A percentile compares a stretch with the other conserved stretches of the same genome.
Evolutionary conservation across 768 basidiomycete species (phyloP).

Genomic region (Lactarius hengduanensis): DNA sequence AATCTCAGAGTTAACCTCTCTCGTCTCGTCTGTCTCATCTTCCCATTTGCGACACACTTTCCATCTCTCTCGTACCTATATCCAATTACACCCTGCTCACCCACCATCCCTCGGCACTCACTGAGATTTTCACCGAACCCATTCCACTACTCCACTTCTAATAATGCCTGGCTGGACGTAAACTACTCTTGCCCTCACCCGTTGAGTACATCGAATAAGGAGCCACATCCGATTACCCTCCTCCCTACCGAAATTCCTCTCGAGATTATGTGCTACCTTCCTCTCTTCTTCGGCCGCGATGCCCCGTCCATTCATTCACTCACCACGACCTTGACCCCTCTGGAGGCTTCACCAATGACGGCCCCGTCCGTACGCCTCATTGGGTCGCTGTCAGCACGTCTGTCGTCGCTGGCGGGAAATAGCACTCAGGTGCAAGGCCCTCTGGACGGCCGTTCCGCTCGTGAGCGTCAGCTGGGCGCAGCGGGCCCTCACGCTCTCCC

Average conservation of each 20-base stretch:
- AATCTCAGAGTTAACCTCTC: neutral
- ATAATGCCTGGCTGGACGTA: neutral
- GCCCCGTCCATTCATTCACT: slow-evolving; percentile 21
- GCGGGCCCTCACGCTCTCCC: slow-evolving; percentile 19
- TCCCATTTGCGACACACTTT: too few species aligned
- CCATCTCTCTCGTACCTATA: too few species aligned
- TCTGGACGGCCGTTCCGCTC: slow-evolving; percentile 22
- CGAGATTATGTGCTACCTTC: slow-evolving; percentile 24
- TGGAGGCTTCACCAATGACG: slow-evolving; percentile 3
- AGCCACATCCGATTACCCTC: slow-evolving; percentile 11
- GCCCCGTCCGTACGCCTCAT: slow-evolving; percentile 24
- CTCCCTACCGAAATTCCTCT: slow-evolving; percentile 20
- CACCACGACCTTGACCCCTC: slow-evolving; percentile 19
- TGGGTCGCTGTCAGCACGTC: slow-evolving; percentile 27
- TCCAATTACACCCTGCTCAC: too few species aligned
- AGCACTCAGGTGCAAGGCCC: slow-evolving; percentile 18
- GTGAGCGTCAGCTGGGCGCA: slow-evolving; percentile 18
- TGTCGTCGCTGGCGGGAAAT: slow-evolving; percentile 23
- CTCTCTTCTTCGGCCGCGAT: slow-evolving; percentile 10
- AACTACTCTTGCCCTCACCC: neutral
- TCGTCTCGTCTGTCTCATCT: neutral
- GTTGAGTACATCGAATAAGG: neutral
- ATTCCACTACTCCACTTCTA: neutral
- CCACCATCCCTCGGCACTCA: too few species aligned
- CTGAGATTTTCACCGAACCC: too few species aligned